Evolutionary conservation across 257 asterid species (phyloP), one percentile per base, ranked within the genome.

Genomic region (Nicotiana tomentosiformis): DNA sequence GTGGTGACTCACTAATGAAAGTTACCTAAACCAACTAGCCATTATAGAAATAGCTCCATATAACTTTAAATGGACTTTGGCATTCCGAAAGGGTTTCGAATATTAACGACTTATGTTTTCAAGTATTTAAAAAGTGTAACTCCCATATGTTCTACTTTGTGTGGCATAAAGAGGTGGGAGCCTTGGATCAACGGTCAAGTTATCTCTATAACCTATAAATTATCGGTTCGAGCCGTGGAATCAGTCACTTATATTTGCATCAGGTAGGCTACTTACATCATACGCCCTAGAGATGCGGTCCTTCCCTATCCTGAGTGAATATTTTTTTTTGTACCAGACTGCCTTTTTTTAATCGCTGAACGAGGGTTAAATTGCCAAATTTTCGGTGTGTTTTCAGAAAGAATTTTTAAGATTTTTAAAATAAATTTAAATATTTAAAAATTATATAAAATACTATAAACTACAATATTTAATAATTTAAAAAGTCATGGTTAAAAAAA

Each of bases 51-150:
- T 37, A 68, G 17, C 7, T 67, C 53, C n/a, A 33, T 15, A 35
- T 20, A 18, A 68, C 77, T 69, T 69, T 39, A 39, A 8, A 70
- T 70, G 78, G 78, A 70, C 78, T 70, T 69, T 20, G 58, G 78
- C 33, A 70, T 39, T 70, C 10, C 30, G 58, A 70, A 70, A 17
- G 78, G 78, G 39, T 70, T 70, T 39, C 10, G 20, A 39, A 43
- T 8, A 35, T 0, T n/a, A 9, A 5, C 77, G 57, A 39, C 9
- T 68, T 18, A 68, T n/a, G 29, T 18, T 37, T 35, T 68, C 9
- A 68, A 68, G 55, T 69, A 69, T 2, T 37, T 37, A 5, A 1
- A 69, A 37, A 10, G 56, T 2, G 30, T 9, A 9, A 17, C 16
- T 33, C 8, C 8, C 8, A 1, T 67, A 17, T 5, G 62, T 57